Conservation (phyloP, 2,329 filamentous ascomycete species). For the Diaporthe vaccinii region DNA sequence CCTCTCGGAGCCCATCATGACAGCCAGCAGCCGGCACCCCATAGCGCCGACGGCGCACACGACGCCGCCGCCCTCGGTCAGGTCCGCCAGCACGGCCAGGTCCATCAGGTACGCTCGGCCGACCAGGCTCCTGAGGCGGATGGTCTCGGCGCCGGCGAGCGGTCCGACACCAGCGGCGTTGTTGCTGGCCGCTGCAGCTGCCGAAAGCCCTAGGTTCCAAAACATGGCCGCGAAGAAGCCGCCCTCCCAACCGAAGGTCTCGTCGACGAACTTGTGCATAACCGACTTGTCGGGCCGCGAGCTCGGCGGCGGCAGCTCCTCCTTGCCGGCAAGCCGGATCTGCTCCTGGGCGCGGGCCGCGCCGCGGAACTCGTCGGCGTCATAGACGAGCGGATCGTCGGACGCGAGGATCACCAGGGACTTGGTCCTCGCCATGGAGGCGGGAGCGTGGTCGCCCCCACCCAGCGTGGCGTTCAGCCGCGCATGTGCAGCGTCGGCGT, state of each 20-base stretch:
- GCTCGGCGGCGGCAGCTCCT: slow-evolving; percentile 53
- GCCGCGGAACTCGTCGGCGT: slow-evolving; percentile 72
- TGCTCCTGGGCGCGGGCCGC: slow-evolving; percentile 75
- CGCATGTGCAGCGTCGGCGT: slow-evolving; percentile 70
- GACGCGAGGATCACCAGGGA: slow-evolving; percentile 77
- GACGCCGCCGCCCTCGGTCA: slow-evolving; percentile 71
- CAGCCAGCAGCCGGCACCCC: slow-evolving; percentile 80
- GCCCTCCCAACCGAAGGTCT: slow-evolving; percentile 88
- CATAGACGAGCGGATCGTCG: slow-evolving; percentile 84
- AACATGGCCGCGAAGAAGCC: slow-evolving; percentile 88
- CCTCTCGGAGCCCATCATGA: slow-evolving; percentile 89
- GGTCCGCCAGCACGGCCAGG: slow-evolving; percentile 77
- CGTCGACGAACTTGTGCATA: slow-evolving; percentile 78
- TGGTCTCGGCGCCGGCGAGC: slow-evolving; percentile 65
- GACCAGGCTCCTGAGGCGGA: slow-evolving; percentile 79
- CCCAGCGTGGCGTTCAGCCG: slow-evolving; percentile 63
- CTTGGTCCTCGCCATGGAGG: slow-evolving; percentile 53
- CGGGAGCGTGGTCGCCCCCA: slow-evolving; percentile 47
- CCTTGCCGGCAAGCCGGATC: slow-evolving; percentile 80
- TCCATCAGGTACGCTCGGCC: slow-evolving; percentile 88
- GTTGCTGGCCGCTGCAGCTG: slow-evolving; percentile 53
- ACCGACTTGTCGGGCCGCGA: slow-evolving; percentile 59
- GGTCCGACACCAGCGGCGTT: slow-evolving; percentile 47
- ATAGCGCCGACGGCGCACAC: slow-evolving; percentile 82
- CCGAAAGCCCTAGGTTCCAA: slow-evolving; percentile 77